Evolutionary conservation across 1,284 basidiomycete genomes (phyloP).

Genomic region (Bjerkandera adusta): DNA sequence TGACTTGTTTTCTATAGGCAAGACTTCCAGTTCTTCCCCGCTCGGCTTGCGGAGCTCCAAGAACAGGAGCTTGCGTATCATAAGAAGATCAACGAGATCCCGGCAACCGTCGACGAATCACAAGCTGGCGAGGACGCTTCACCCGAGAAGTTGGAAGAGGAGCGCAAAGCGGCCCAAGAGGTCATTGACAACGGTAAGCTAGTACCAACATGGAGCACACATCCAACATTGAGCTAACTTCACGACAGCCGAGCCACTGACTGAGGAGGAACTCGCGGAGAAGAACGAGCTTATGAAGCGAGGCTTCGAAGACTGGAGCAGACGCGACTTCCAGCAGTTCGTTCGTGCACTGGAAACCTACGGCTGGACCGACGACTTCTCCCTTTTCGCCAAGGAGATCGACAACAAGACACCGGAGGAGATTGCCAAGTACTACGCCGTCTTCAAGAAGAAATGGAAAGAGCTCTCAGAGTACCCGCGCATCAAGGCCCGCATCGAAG

Average conservation of each 20-base stretch:
- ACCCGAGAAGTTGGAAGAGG: conserved; percentile 83
- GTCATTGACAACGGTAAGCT: conserved; percentile 77
- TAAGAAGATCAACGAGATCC: conserved; percentile 76
- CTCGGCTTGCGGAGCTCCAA: conserved; percentile 80
- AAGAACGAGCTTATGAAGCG: conserved; percentile 80
- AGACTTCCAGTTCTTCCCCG: conserved; percentile 98
- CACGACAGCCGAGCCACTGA: conserved; percentile 76
- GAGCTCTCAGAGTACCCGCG: conserved; percentile 84
- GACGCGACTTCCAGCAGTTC: conserved; percentile 93
- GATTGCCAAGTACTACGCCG: conserved; percentile 77
- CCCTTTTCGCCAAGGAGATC: conserved; percentile 82
- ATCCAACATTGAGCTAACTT: background rate
- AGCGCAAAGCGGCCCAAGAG: conserved; percentile 80
- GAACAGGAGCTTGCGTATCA: conserved; percentile 85
- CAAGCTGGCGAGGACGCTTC: conserved; percentile 68
- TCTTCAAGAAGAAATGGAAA: conserved; percentile 90
- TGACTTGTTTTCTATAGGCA: conserved; percentile 50
- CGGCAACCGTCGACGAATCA: conserved; percentile 70
- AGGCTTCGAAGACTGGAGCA: conserved; percentile 90
- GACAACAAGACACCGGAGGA: conserved; percentile 85
- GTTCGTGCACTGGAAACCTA: conserved; percentile 83
- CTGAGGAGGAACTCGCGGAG: conserved; percentile 78
- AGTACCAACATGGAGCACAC: background rate
- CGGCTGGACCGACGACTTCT: conserved; percentile 81
- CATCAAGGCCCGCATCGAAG: conserved; percentile 76